Evolutionary conservation across 768 basidiomycete genomes (phyloP).

Genomic region (Punctularia strigosozonata): DNA sequence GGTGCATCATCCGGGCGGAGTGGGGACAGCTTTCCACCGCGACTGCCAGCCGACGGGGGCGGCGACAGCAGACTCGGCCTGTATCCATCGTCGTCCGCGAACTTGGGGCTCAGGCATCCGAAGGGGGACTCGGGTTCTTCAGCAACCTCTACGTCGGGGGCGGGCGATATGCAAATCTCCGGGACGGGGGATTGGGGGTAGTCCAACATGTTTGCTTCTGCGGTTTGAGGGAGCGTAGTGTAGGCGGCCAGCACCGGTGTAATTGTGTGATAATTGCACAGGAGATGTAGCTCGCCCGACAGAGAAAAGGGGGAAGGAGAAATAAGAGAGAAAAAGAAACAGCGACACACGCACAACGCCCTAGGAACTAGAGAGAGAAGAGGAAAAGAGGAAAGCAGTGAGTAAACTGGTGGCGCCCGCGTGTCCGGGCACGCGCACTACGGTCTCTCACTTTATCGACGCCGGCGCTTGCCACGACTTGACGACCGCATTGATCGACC

Average conservation of each 20-base stretch:
- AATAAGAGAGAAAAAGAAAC: background rate
- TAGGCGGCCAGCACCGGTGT: conserved; percentile 44
- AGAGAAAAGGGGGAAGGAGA: conserved; percentile 14
- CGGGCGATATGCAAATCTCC: conserved; percentile 57
- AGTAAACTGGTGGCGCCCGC: too few relatives aligned
- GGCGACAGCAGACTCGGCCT: conserved; percentile 49
- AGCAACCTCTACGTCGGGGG: conserved; percentile 40
- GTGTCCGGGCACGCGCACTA: too few relatives aligned
- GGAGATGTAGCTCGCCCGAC: conserved; percentile 14
- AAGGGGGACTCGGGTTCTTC: conserved; percentile 58
- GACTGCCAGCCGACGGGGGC: conserved; percentile 34
- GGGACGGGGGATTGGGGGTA: conserved; percentile 36
- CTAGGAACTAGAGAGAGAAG: conserved; percentile 2
- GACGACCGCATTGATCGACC: too few relatives aligned
- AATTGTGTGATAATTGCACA: conserved; percentile 11
- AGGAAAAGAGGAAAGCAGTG: conserved; percentile 5
- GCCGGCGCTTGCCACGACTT: too few relatives aligned
- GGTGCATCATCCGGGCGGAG: conserved; percentile 30
- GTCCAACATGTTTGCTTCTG: conserved; percentile 14
- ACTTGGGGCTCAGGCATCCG: conserved; percentile 17
- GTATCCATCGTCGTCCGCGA: conserved; percentile 36
- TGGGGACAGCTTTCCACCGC: conserved; percentile 32
- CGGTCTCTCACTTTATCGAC: too few relatives aligned
- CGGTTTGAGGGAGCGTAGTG: conserved; percentile 14
- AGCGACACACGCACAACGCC: too few relatives aligned